Percentiles rank a stretch among this genome's conserved stretches.
phyloP scores from a whole-genome alignment of 345 rosid species.

The Trapa bicornis region DNA sequence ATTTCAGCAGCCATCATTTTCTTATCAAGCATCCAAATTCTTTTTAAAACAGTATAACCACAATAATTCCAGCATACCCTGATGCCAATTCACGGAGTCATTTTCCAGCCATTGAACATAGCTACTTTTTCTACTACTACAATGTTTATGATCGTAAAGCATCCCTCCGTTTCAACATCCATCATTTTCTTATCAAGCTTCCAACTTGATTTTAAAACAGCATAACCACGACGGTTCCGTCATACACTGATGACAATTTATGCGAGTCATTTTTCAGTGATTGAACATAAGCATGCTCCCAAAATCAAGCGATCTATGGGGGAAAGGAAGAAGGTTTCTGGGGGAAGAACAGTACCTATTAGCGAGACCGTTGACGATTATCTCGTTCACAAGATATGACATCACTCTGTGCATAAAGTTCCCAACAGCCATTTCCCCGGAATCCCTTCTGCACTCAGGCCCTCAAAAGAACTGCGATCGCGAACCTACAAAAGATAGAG shows the following conservation, averaged over 20 bases:
- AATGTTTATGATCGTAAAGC: neutral
- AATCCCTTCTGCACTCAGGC: neutral
- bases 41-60: neutral
- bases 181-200: neutral
- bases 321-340: neutral
- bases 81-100: neutral
- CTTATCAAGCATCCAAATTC: neutral
- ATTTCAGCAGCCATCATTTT: neutral
- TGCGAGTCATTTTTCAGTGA: neutral
- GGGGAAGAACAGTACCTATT: constrained; percentile 39
- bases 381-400: constrained; percentile 60
- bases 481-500: neutral
- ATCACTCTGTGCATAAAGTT: constrained; percentile 73
- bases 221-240: neutral
- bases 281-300: neutral
- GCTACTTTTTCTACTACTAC: neutral
- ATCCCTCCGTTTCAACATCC: neutral
- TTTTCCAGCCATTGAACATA: neutral
- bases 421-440: constrained; percentile 67
- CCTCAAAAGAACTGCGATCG: neutral
- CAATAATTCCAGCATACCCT: neutral
- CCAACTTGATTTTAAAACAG: neutral
- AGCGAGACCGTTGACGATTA: constrained; percentile 75
- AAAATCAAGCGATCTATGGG: neutral
- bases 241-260: neutral